Percentiles rank a stretch among this genome's conserved stretches.
These are phyloP conservation scores for Echinosophora koreensis DNA, from an alignment of 306 rosid species.

Conservation along the genomic window DNA sequence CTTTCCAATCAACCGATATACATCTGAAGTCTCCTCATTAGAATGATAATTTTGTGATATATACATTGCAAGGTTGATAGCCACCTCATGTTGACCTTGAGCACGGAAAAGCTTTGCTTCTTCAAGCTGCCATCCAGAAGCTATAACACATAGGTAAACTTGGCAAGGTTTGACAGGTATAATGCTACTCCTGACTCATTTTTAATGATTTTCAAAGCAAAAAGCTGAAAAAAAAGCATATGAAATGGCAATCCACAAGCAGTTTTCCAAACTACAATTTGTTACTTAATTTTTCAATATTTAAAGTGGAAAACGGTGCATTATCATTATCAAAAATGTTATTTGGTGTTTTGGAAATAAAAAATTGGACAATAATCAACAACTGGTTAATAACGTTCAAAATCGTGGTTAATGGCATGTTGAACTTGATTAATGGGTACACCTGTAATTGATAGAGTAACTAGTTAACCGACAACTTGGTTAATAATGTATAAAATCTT, in stretches of 20 bases:
- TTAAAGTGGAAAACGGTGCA: too few species aligned
- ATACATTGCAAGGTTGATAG: slow-evolving; percentile 89
- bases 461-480: too few species aligned
- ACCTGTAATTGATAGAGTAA: too few species aligned
- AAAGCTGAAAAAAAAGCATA: slow-evolving; percentile 12
- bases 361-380: too few species aligned
- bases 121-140: slow-evolving; percentile 75
- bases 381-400: too few species aligned
- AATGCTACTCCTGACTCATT: slow-evolving; percentile 30
- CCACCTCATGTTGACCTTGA: slow-evolving; percentile 91
- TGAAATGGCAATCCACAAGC: slow-evolving; percentile 2
- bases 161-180: background rate
- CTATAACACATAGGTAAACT: slow-evolving; percentile 16
- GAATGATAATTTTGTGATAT: slow-evolving; percentile 60
- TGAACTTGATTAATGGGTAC: too few species aligned
- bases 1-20: slow-evolving; percentile 88
- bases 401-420: too few species aligned
- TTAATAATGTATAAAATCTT: too few species aligned
- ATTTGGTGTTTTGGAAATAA: too few species aligned
- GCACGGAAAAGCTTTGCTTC: slow-evolving; percentile 97
- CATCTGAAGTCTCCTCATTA: slow-evolving; percentile 82
- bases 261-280: slow-evolving; percentile 22
- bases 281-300: background rate
- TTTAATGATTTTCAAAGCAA: slow-evolving; percentile 22
- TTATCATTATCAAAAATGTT: too few species aligned